Base-by-base conservation (phyloP, 2,329 filamentous ascomycete genomes). In the Pseudogymnoascus sp. region DNA sequence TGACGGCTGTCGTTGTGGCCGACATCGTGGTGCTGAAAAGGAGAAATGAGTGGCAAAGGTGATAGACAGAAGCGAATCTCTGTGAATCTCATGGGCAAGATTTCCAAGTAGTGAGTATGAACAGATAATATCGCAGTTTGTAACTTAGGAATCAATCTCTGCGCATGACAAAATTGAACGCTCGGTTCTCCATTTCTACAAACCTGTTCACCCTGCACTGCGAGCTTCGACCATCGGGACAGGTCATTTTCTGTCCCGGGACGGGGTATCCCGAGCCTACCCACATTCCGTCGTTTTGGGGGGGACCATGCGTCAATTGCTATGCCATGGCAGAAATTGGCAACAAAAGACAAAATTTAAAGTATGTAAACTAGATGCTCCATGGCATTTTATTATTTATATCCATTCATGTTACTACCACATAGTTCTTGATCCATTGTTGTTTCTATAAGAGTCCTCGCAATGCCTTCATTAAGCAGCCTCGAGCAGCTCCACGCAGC, bases 401-500 rank as follows among this genome's bases (percentile, higher is more conserved):
- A 14, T 43, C 6, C 6, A 43, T 25, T 43, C 1, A 14, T 43
- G 20, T 43, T 43, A 14, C 39, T 25, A 25, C 12, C 39, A 43
- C 6, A 43, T 12, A 25, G 39, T 25, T 25, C 25, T 43, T 4
- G 25, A 25, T 43, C 20, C 39, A 43, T 43, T 12, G 20, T n/a
- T 25, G 20, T 43, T 43, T 12, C 39, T 6, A 43, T 0, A 43
- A 25, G 39, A 25, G 20, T 43, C 25, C 11, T 43, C 20, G 12
- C 39, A 25, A 43, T 43, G 39, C 6, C 39, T 25, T 43, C 20
- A 25, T n/a, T 43, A 12, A 67, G 62, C 35, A 64, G 57, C 66
- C 67, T 66, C 64, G 15, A 67, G 63, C 30, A 60, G 61, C 60
- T 74, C 73, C 39, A 67, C 67, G 59, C 65, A 64, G 28, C 77